Base-by-base conservation (phyloP, 2,329 filamentous ascomycete species). In the Clonostachys chloroleuca region DNA sequence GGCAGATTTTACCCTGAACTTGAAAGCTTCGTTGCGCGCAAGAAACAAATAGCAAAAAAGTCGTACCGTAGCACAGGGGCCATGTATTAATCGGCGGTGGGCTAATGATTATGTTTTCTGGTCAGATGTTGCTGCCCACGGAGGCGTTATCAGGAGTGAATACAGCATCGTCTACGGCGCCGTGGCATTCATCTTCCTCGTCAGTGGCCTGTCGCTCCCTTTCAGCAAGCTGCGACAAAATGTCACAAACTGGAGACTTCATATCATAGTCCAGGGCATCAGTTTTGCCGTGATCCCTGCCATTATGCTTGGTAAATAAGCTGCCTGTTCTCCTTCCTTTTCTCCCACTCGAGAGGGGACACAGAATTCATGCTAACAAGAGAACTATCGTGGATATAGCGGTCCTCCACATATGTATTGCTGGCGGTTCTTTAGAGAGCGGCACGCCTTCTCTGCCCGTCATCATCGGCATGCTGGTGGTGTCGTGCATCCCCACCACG, bases 401-500 rank as follows among this genome's bases (percentile, higher is more conserved):
- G 35, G 58, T 78, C 39, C 56, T 78, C 16, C 72, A 68, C 51
- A 73, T 76, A 49, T 66, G 70, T 45, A 65, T 78, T 33, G 72
- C 68, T 9, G 72, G 71, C 10, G 70, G 70, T 35, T 67, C 68
- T 40, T 60, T 76, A 39, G 56, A 77, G 14, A 78, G 77, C 42
- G 64, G 77, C 2, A 75, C 74, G 18, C 83, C 88, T 57, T 81
- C 86, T 47, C 71, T 78, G 0, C 80, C 81, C 48, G 72, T 89
- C 39, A 66, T 89, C 33, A 77, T 86, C 4, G 86, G 86, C 10
- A 80, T 88, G 60, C 73, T 88, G 4, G 78, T 86, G 37, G 73
- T 82, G 2, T 77, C 81, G n/a, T 85, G 80, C 57, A 78, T 87
- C 5, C 84, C 86, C 2, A 89, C 86, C 0, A 89, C 86, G 1